Evolutionary conservation across 306 rosid genomes (phyloP).

Genomic region (Astragalus membranaceus): DNA sequence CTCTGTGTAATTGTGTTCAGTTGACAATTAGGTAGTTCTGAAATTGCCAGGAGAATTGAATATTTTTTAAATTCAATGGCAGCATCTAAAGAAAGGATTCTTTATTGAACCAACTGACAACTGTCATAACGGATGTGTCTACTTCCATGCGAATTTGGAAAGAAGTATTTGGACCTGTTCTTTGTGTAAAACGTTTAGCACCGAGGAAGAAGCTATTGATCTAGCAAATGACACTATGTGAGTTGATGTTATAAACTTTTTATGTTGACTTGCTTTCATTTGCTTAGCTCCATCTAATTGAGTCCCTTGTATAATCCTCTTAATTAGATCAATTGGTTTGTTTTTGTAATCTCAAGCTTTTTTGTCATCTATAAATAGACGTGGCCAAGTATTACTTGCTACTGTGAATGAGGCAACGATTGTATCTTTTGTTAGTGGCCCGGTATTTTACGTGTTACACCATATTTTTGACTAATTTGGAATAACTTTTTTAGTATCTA

Average conservation of each 20-base stretch:
- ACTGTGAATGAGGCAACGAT: conserved; percentile 73
- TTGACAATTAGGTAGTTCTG: too few species aligned
- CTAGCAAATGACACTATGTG: conserved; percentile 83
- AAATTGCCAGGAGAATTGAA: too few species aligned
- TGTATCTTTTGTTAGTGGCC: conserved; percentile 70
- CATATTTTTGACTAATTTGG: conserved; percentile 15
- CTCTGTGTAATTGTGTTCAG: too few species aligned
- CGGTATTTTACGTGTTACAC: conserved; percentile 37
- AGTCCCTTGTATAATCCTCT: too few species aligned
- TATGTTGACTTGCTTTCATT: too few species aligned
- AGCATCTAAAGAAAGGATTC: too few species aligned
- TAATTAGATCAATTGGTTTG: too few species aligned
- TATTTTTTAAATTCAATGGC: too few species aligned
- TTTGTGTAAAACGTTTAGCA: conserved; percentile 75
- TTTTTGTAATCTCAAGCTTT: too few species aligned
- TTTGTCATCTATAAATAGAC: conserved; percentile 70
- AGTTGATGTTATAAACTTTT: too few species aligned
- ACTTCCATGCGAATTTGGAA: conserved; percentile 95
- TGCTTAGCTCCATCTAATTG: too few species aligned
- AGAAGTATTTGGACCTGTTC: conserved; percentile 93
- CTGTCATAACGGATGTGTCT: conserved; percentile 67
- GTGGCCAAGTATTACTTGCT: conserved; percentile 79
- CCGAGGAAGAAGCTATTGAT: conserved; percentile 90
- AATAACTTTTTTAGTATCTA: neutral
- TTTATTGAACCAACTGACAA: conserved; percentile 77